Evolutionary conservation across 805 yeast species (phyloP).

Genomic region (Vanderwaltozyma tropicalis): DNA sequence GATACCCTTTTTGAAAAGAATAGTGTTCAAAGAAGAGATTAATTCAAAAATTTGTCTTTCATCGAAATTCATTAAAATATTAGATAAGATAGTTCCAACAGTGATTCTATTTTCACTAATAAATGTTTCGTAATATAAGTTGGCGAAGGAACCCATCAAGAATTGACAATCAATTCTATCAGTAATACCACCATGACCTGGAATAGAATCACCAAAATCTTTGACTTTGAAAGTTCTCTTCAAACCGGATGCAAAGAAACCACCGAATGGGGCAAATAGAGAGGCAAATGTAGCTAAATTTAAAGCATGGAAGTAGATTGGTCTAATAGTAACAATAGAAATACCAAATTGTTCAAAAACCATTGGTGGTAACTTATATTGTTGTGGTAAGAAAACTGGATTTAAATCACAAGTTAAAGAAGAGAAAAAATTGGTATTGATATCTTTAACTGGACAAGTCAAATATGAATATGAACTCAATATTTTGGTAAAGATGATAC

Average conservation of each 20-base stretch:
- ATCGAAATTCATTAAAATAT: constrained; percentile 60
- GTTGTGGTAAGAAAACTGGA: constrained; percentile 80
- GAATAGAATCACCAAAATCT: constrained; percentile 96
- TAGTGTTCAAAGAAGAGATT: constrained; percentile 19
- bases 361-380: constrained; percentile 62
- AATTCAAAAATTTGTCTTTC: constrained; percentile 55
- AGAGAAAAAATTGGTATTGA: constrained; percentile 51
- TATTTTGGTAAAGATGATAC: constrained; percentile 53
- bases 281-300: constrained; percentile 90
- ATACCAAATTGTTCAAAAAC: constrained; percentile 40
- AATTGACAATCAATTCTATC: constrained; percentile 98
- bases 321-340: constrained; percentile 55
- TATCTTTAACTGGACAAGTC: constrained; percentile 76
- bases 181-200: constrained; percentile 98
- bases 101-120: constrained; percentile 62
- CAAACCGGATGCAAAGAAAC: constrained; percentile 95
- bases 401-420: constrained; percentile 69
- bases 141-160: constrained; percentile 91
- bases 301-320: constrained; percentile 83
- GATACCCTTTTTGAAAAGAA: constrained; percentile 30
- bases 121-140: constrained; percentile 87
- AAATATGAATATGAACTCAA: constrained; percentile 60
- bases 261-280: constrained; percentile 95
- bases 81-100: constrained; percentile 65
- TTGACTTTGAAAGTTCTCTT: constrained; percentile 93